Base-by-base conservation (phyloP, 2,329 filamentous ascomycete genomes). In the Epichloe bromicola region DNA sequence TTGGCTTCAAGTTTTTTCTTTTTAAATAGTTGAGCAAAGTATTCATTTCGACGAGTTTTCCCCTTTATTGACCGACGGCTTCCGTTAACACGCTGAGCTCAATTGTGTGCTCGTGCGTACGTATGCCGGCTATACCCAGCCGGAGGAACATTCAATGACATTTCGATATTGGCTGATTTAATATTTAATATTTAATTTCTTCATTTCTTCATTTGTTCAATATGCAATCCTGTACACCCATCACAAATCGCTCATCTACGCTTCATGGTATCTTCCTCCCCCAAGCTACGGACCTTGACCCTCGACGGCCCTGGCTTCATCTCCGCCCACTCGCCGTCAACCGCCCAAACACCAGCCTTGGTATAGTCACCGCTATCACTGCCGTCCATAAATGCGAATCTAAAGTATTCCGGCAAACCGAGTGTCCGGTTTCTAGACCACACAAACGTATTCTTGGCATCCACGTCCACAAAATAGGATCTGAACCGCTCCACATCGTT, bases 401-500 rank as follows among this genome's bases (percentile, higher is more conserved):
- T 71, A 61, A 91, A 90, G 60, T 88, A 91, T 65, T 89, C 84
- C 39, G 82, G 78, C 48, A 74, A 53, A 3, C 65, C 63, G 12
- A 71, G 53, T 6, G 57, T 67, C 20, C 60, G 64, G 37, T 76
- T 71, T 53, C 80, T 72, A 1, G 67, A 68, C 82, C 84, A 88
- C 0, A 75, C 74, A 56, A 85, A 85, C 14, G 66, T 61, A 19
- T 69, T 60, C 48, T 63, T 53, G 37, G 61, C 59, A 30, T 68
- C 67, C 40, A 70, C 73, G 46, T 81, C 76, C 44, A 75, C 76
- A 54, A 85, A 84, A 64, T 84, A 91, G 5, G 78, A 78, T n/a
- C 84, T 72, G 64, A 84, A 89, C 19, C 86, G 73, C 66, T 94
- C 88, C 1, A 94, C 88, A 58, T 94, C 88, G 60, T 94, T 93